Percentiles rank a stretch among this genome's conserved stretches.
Conservation (phyloP, 805 yeast species). For the Komagataella populi region DNA sequence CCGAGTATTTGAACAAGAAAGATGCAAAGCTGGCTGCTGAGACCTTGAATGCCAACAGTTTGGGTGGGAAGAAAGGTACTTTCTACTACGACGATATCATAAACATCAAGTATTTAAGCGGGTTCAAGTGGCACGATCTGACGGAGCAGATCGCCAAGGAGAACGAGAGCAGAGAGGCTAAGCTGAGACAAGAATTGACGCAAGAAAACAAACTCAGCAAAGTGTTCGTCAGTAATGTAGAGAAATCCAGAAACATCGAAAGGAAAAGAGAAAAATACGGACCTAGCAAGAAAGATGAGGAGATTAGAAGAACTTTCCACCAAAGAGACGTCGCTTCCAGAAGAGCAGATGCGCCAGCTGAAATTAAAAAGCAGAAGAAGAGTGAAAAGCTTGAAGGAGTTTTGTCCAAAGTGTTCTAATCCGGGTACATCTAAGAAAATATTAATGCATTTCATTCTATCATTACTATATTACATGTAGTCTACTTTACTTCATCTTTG, state of each 20-base stretch:
- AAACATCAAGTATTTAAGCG: constrained; percentile 78
- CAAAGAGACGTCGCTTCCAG: constrained; percentile 59
- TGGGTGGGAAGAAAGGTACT: constrained; percentile 87
- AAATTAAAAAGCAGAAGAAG: constrained; percentile 26
- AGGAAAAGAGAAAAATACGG: constrained; percentile 28
- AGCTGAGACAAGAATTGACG: constrained; percentile 75
- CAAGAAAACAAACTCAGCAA: constrained; percentile 84
- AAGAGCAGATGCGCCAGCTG: constrained; percentile 46
- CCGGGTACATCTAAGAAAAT: not conserved
- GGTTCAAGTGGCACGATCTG: constrained; percentile 91
- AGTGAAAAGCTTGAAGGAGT: constrained; percentile 29
- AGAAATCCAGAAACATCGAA: constrained; percentile 67
- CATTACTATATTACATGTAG: not conserved
- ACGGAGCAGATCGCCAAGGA: constrained; percentile 90
- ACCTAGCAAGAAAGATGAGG: constrained; percentile 11
- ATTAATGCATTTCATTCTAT: not conserved
- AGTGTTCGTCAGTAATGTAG: constrained; percentile 72
- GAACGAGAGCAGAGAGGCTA: constrained; percentile 77
- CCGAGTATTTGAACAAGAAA: constrained; percentile 69
- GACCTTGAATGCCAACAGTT: constrained; percentile 74
- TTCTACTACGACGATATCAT: constrained; percentile 91
- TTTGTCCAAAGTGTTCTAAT: constrained; percentile 36
- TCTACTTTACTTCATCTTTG: not conserved
- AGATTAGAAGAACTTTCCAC: constrained; percentile 45
- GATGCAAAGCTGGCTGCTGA: constrained; percentile 83